Base-by-base conservation (phyloP, 1,284 basidiomycete species). In the Trametes sp. region DNA sequence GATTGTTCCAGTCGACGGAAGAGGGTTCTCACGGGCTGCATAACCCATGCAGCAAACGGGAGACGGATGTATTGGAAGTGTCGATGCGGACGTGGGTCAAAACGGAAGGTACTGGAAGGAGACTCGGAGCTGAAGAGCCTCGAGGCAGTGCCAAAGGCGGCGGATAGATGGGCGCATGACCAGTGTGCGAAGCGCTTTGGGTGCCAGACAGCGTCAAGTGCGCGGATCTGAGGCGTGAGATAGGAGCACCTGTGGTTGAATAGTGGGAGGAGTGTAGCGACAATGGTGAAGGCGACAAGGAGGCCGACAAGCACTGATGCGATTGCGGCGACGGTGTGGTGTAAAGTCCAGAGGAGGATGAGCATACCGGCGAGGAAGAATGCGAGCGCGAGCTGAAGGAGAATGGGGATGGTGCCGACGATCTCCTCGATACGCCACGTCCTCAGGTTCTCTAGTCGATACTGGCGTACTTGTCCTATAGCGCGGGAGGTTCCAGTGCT, bases 331-430 rank as follows among this genome's bases (percentile, higher is more conserved):
- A 69, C 58, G 7, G 56, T 28, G 16, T 23, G 28, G 41, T 66
- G 53, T 14, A 69, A 29, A 1, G 49, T 42, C 52, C 56, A 62
- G 6, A 68, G 58, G 36, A 67, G 54, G 0, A 65, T 50, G 31
- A 68, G 38, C 3, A 70, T 55, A 2, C 68, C 68, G 10, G 50
- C 31, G 46, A 69, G 53, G 57, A 69, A 68, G 1, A 67, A 44
- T 1, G 56, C 21, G 3, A 68, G 45, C 0, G 68, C 57, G 16
- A 52, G 9, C 19, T 67, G 56, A 19, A 70, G 26, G 2, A 70
- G 55, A 1, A 67, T 24, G 13, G 67, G 69, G 19, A 69, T 58
- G 19, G 51, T 24, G 1, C 31, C 38, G 28, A 69, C 48, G 28
- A 69, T 59, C 1, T 38, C 56, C 0, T 36, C 51, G 9, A 69